Evolutionary conservation across 1,139 yeast species (phyloP), one percentile per base, ranked within the genome.

Genomic region (Candida neerlandica): DNA sequence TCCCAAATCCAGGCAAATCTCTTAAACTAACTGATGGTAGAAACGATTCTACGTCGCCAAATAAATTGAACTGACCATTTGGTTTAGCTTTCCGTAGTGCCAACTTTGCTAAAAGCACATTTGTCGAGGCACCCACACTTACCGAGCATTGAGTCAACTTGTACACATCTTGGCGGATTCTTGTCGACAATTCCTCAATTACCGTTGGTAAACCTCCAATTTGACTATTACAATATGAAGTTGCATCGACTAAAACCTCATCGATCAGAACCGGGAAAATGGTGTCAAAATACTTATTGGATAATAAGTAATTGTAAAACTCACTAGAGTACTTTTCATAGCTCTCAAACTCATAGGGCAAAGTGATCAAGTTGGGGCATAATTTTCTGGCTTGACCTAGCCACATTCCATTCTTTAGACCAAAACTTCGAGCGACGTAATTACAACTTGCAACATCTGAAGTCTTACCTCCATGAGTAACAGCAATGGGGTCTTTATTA

Each of bases 361-460:
- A 60, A 15, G 81, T 71, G 1, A 79, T 66, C 35, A 92, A 64
- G 3, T 78, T 71, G 0, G 96, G 95, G 58, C 97, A 89, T 38
- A 80, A 53, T 41, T 67, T 63, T 52, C 68, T 73, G 0, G 97
- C 98, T 5, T 71, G 61, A 1, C 81, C 70, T 1, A 89, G 77
- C 97, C 97, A 92, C 96, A 87, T 88, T 0, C 98, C 97, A 64
- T 94, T 92, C 42, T 64, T 73, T 2, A 94, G 83, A 0, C 98
- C 97, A 55, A 54, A 74, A 33, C 71, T 64, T 32, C 98, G 75
- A 0, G 97, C 97, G 9, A 78, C 84, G 63, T 94, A 94, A 63
- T 92, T 94, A 62, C 97, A 91, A 55, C 96, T 88, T 0, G 98
- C 95, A n/a, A 94, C 75, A 64, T 94, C 99, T 0, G 82, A 77